Evolutionary conservation across 495 filamentous ascomycete species (phyloP), one percentile per base, ranked within the genome.

Genomic region (Podospora australis): DNA sequence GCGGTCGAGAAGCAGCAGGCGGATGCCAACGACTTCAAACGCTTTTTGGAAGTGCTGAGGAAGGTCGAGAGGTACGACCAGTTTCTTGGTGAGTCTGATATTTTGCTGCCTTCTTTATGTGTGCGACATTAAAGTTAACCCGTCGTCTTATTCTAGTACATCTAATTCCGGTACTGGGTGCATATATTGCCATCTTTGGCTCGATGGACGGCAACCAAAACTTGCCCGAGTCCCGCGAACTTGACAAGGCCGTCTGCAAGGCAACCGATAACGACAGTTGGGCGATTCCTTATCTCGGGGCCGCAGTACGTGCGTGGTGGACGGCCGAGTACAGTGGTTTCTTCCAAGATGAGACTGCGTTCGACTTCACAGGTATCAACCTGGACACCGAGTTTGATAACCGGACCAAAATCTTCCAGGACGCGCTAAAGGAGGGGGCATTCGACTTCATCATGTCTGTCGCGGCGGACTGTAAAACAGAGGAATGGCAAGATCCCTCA

Each of bases 391-490:
- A 92, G 63, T 79, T 81, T 20, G 77, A 79, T 32, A 73, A 79
- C 50, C 80, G 86, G 35, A 79, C 81, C 3, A 80, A 80, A 49
- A 72, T 81, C 43, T 92, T 95, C 56, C 68, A 80, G 48, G 78
- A 83, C 34, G 79, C 83, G n/a, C 70, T 97, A 4, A 85, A 88
- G 48, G 88, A 96, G 53, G 90, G 90, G 6, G 92, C 87, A 30
- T 84, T 99, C 52, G 88, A 97, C 55, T 92, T 95, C 57, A 78
- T 95, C 55, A 74, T 99, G 16, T 81, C 88, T 1, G 74, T 94
- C 25, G 84, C 88, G 49, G 82, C 87, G 28, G 87, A 90, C 50
- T 76, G 90, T 53, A 86, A 69, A 47, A 62, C 73, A 0, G 57
- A 69, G 32, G 82, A 88, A 55, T 94, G 88, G 88, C 79, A 82